phyloP scores from a whole-genome alignment of 163 green algal genomes.

The Prototheca wickerhamii region DNA sequence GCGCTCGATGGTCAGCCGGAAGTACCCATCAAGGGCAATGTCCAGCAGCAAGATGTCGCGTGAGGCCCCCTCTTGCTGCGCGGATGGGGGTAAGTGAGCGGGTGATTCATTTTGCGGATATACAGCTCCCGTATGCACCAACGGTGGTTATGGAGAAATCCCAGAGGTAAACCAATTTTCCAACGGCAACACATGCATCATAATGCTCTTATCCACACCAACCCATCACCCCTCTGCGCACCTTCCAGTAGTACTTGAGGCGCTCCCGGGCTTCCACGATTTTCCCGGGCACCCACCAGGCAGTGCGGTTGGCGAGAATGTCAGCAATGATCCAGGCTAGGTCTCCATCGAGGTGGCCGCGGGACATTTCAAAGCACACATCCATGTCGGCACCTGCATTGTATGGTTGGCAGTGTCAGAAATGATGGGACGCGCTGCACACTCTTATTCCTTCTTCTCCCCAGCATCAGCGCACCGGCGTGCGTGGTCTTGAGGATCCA shows the following conservation, averaged over 20 bases:
- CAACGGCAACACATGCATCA: background rate
- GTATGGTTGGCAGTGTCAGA: background rate
- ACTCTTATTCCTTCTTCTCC: too few species aligned
- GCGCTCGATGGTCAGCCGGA: conserved; percentile 60
- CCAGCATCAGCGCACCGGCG: conserved; percentile 16
- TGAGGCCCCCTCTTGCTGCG: conserved; percentile 24
- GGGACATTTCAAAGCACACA: conserved; percentile 61
- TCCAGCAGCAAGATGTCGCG: conserved; percentile 85
- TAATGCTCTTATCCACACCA: background rate
- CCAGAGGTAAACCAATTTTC: too few species aligned
- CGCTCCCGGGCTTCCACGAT: conserved; percentile 69
- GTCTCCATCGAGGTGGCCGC: conserved; percentile 63
- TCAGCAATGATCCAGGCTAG: conserved; percentile 62
- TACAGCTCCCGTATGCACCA: too few species aligned
- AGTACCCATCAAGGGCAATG: conserved; percentile 80
- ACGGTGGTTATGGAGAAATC: too few species aligned
- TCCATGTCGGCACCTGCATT: conserved; percentile 68
- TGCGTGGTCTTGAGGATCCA: conserved; percentile 83
- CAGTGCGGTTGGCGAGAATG: conserved; percentile 67
- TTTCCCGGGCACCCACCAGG: conserved; percentile 90
- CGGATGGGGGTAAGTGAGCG: too few species aligned
- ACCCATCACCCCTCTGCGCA: conserved; percentile 12
- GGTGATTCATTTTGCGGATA: too few species aligned
- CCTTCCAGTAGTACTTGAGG: conserved; percentile 62
- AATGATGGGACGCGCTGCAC: conserved; percentile 4